Evolutionary conservation across 345 rosid species (phyloP).

Genomic region (Excoecaria cochinchinensis): DNA sequence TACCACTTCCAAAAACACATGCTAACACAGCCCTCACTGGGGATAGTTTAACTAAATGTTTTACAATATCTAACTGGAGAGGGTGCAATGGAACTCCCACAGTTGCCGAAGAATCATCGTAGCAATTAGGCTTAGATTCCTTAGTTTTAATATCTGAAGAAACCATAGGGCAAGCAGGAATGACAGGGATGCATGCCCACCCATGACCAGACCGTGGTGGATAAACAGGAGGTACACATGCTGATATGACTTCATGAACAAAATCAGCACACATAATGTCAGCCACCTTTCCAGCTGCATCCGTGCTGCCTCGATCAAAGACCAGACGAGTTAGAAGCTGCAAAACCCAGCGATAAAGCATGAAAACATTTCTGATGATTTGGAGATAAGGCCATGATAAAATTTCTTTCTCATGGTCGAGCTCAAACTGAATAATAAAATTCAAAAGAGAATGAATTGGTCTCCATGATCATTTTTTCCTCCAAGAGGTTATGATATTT

Average conservation of each 20-base stretch:
- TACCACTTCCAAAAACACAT: constrained; percentile 94
- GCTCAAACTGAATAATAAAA: not conserved
- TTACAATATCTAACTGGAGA: constrained; percentile 85
- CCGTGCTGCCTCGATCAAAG: constrained; percentile 91
- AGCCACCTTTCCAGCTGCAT: constrained; percentile 95
- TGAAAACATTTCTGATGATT: not conserved
- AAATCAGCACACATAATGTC: constrained; percentile 95
- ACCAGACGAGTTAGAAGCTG: constrained; percentile 96
- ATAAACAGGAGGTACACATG: constrained; percentile 96
- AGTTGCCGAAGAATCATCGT: constrained; percentile 62
- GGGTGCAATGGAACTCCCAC: constrained; percentile 85
- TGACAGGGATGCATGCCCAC: constrained; percentile 94
- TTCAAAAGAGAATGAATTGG: not conserved
- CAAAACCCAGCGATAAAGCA: constrained; percentile 21
- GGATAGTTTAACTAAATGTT: constrained; percentile 88
- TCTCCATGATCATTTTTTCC: not conserved
- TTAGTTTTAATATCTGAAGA: constrained; percentile 61
- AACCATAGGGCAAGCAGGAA: constrained; percentile 51
- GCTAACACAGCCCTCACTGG: constrained; percentile 94
- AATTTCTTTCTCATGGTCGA: not conserved
- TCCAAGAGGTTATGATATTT: not conserved
- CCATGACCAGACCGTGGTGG: constrained; percentile 95
- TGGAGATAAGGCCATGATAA: not conserved
- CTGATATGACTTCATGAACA: constrained; percentile 96
- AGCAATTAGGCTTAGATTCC: constrained; percentile 75